phyloP scores from a whole-genome alignment of 1,284 basidiomycete species.

The Leccinum huronense region DNA sequence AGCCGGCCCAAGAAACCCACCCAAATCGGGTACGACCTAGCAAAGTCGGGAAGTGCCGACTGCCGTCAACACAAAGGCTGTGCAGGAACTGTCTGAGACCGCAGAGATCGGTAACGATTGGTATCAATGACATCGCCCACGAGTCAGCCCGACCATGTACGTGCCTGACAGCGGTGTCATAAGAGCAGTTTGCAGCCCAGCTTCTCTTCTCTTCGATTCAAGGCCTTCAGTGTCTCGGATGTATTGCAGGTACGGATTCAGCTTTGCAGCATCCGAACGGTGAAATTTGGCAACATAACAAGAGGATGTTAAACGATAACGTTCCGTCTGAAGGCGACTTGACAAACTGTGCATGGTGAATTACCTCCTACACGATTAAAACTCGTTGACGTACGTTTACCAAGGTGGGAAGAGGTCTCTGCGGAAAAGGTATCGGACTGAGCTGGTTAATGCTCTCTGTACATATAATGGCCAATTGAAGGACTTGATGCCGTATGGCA shows the following conservation, averaged over 20 bases:
- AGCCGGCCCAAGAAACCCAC: not conserved
- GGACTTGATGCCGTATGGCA: conserved; percentile 49
- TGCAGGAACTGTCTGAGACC: too few relatives aligned
- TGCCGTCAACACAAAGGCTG: not conserved
- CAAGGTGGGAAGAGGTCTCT: conserved; percentile 56
- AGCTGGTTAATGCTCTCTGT: conserved; percentile 58
- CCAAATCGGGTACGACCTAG: not conserved
- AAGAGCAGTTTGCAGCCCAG: conserved; percentile 53
- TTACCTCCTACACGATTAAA: not conserved
- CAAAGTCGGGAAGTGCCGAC: conserved; percentile 1
- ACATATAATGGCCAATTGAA: conserved; percentile 57
- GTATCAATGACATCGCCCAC: not conserved
- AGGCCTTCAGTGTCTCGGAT: conserved; percentile 34
- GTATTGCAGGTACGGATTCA: conserved; percentile 54
- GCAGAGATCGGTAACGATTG: not conserved
- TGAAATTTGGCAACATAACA: conserved; percentile 63
- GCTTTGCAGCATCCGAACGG: conserved; percentile 61
- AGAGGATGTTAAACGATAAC: conserved; percentile 57
- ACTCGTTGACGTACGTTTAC: conserved; percentile 39
- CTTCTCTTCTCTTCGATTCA: conserved; percentile 51
- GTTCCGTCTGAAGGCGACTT: conserved; percentile 50
- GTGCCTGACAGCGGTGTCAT: conserved; percentile 48
- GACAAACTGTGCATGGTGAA: conserved; percentile 43
- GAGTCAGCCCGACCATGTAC: conserved; percentile 20
- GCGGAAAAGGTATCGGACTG: conserved; percentile 66